Conservation (phyloP, 192 early-diverging fungal species). For the Spizellomyces sp. region DNA sequence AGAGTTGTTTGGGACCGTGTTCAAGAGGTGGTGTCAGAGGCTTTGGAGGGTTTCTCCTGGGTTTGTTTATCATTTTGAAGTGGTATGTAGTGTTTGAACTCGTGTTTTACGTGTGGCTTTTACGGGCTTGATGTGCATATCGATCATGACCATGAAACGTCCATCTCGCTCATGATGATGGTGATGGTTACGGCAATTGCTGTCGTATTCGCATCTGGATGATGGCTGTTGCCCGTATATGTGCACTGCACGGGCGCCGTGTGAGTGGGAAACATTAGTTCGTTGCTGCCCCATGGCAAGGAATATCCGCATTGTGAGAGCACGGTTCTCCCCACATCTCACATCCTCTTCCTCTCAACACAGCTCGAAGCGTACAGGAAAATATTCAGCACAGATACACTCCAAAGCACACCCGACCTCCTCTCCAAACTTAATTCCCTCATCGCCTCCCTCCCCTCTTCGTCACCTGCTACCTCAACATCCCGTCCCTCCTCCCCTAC, state of each 20-base stretch:
- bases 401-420: conserved; percentile 27
- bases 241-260: too few relatives aligned
- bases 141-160: not conserved
- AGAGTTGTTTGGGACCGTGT: conserved; percentile 47
- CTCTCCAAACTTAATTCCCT: conserved; percentile 12
- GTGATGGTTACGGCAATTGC: not conserved
- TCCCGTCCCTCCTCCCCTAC: not conserved
- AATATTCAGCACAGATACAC: conserved; percentile 7
- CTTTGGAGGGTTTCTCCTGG: conserved; percentile 43
- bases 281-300: not conserved
- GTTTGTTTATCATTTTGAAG: conserved; percentile 37
- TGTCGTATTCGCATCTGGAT: too few relatives aligned
- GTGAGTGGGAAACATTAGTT: not conserved
- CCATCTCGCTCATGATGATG: not conserved
- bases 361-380: conserved; percentile 24
- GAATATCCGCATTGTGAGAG: too few relatives aligned
- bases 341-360: too few relatives aligned
- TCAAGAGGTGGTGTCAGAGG: conserved; percentile 45
- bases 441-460: conserved; percentile 10
- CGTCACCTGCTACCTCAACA: conserved; percentile 1
- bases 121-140: too few relatives aligned
- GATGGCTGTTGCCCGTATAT: too few relatives aligned
- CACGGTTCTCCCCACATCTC: too few relatives aligned
- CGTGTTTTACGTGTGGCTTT: not conserved
- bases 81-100: conserved; percentile 34